Base-by-base conservation (phyloP, 1,284 basidiomycete genomes). In the Ganoderma lucidum region DNA sequence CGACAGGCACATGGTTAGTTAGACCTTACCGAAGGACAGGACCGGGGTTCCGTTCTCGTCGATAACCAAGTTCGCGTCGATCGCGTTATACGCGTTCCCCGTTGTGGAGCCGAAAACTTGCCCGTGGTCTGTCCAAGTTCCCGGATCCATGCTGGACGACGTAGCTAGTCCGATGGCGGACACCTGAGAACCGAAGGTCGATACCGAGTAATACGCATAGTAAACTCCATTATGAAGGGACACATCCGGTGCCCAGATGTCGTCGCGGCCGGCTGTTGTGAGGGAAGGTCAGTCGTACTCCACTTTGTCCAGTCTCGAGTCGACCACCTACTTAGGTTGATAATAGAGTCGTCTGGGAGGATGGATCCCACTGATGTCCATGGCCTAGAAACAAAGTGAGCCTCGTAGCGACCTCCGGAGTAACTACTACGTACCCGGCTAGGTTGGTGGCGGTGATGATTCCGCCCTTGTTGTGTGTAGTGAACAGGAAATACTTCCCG, bases 101-200 rank as follows among this genome's bases (percentile, higher is more conserved):
- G 72, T 67, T 2, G 67, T 71, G 2, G 79, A 80, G 23, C 73
- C 71, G 60, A 81, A 77, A 1, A 82, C 80, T 14, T 75, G 71
- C 17, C 80, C 81, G 41, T 78, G 76, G 62, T 82, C 81, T 2
- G 78, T 78, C 81, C 81, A 82, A 0, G 78, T 79, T 23, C 80
- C 81, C 14, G 79, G 74, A 53, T 79, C 78, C 78, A 81, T 79
- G 28, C 79, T 77, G 15, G 71, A 66, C 58, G 78, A 79, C 0
- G 79, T 81, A 3, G 80, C 80, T 14, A 81, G 75, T 0, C 80
- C 80, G 65, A 82, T 82, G 8, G 71, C 79, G n/a, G 80, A 81
- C 58, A 79, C 73, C 66, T 80, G 79, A 4, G 75, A 78, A 41
- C 79, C 80, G 60, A 80, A 75, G 15, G 77, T 75, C n/a, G 80